Base-by-base conservation (phyloP, 371 early-diverging fungal species). In the Mortierella sp. region DNA sequence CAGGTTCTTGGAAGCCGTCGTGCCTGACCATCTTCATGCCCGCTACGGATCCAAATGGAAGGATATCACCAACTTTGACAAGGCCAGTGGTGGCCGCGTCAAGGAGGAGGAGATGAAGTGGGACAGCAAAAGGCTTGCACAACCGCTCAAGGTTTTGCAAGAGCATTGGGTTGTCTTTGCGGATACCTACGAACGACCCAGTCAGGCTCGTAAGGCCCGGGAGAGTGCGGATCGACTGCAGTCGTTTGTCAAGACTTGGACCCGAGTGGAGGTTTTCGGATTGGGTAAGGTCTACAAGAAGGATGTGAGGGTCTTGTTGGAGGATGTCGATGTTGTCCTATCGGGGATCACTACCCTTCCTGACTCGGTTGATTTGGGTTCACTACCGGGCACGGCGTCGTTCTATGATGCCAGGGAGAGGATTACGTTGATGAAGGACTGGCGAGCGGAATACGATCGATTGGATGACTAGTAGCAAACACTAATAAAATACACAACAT, bases 241-340 rank as follows among this genome's bases (percentile, higher is more conserved):
- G n/a, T 8, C 51, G 5, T 85, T 85, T 75, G 32, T 77, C 72
- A 85, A 85, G 72, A 44, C 32, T 8, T 85, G 86, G 86, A 78
- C 76, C 16, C 79, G 86, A 8, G 86, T 85, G 5, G 79, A 85
- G 70, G 82, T 77, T 0, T 85, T 79, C 75, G 86, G 86, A 18
- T 60, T 85, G 16, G 86, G 86, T 0, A 85, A 85, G 58, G 79
- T 85, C 2, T 85, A 85, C 70, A 81, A 79, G 51, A 85, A 85
- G 74, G 82, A 85, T 41, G 27, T 85, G 29, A 63, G 35, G 14
- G 11, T 46, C 11, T 82, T 85, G 58, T 51, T 85, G 65, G 77
- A 79, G 10, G 82, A 82, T 51, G 79, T 85, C 5, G 82, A 85
- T 29, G 77, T 38, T n/a, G 43, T 85, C 1, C 29, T 85, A 49